Evolutionary conservation across 805 yeast genomes (phyloP).

Genomic region (Teunomyces aglyptinius): DNA sequence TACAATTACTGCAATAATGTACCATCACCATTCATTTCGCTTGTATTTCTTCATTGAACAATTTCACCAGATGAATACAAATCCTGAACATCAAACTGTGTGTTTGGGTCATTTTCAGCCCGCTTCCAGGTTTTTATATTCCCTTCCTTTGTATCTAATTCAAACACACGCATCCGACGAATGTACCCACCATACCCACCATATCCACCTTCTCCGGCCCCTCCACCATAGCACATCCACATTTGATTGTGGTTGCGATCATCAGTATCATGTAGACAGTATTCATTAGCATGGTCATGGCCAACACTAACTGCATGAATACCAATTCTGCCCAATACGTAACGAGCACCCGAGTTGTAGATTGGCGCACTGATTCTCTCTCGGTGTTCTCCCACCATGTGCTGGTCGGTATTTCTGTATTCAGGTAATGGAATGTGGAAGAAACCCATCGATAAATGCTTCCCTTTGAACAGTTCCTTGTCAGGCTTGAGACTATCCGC

Average conservation of each 20-base stretch:
- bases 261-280: constrained; percentile 60
- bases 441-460: constrained; percentile 77
- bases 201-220: constrained; percentile 92
- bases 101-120: constrained; percentile 53
- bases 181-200: constrained; percentile 88
- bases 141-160: constrained; percentile 51
- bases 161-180: constrained; percentile 75
- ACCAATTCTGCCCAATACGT: constrained; percentile 59
- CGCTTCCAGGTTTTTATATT: constrained; percentile 71
- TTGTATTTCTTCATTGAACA: constrained; percentile 11
- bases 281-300: constrained; percentile 95
- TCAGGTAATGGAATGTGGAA: constrained; percentile 95
- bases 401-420: constrained; percentile 50
- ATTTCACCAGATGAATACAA: constrained; percentile 48
- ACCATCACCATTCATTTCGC: too few relatives aligned
- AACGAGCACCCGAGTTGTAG: constrained; percentile 65
- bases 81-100: constrained; percentile 48
- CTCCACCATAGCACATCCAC: constrained; percentile 96
- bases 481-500: constrained; percentile 23
- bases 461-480: constrained; percentile 33
- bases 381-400: constrained; percentile 57
- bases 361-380: constrained; percentile 82
- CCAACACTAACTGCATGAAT: constrained; percentile 80
- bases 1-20: too few relatives aligned
- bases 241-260: constrained; percentile 38